Base-by-base conservation (phyloP, 495 filamentous ascomycete genomes). In the Aspergillus homomorphus region DNA sequence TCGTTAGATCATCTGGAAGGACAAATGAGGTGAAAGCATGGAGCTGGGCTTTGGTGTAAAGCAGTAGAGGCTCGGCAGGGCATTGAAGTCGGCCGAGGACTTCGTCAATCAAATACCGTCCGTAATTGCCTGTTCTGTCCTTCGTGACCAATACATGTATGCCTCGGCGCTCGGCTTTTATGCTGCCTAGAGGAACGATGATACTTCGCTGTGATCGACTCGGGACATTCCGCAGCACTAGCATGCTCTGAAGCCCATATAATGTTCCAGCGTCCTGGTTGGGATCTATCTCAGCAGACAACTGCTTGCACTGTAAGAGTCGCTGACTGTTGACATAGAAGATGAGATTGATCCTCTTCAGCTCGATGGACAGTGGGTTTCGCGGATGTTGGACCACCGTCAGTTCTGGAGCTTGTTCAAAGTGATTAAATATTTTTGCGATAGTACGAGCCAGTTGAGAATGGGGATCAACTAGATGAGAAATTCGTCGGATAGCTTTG, bases 11-110 rank as follows among this genome's bases (percentile, higher is more conserved):
- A 61, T 90, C 87, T 0, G 80, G 76, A 3, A 88, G 63, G 41
- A 76, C 75, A 56, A 73, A 76, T 0, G 83, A 80, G 0, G 86
- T 89, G 1, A 82, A 50, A 0, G 84, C 85, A 52, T 89, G 85
- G 0, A 89, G 70, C 43, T 79, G 80, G 38, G 73, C 77, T 41
- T 82, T 67, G 54, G 66, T 75, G 0, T 88, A 69, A 48, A 76
- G 76, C 63, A 78, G 79, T 12, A 71, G 68, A 3, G 86, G 62
- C 16, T 76, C 78, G 0, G 78, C 75, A 53, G 77, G 76, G 30
- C 79, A 76, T 1, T 72, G 45, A 9, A 87, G 64, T 15, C 76
- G 68, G 0, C 80, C 77, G 7, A 87, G 71, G 24, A 70, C 59
- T 1, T 59, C 41, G 55, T 88, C 78, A 41, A 87, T 65, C 0